These are phyloP conservation scores for Nakazawaea ishiwadae DNA, from an alignment of 805 yeast genomes.

Conservation along the genomic window DNA sequence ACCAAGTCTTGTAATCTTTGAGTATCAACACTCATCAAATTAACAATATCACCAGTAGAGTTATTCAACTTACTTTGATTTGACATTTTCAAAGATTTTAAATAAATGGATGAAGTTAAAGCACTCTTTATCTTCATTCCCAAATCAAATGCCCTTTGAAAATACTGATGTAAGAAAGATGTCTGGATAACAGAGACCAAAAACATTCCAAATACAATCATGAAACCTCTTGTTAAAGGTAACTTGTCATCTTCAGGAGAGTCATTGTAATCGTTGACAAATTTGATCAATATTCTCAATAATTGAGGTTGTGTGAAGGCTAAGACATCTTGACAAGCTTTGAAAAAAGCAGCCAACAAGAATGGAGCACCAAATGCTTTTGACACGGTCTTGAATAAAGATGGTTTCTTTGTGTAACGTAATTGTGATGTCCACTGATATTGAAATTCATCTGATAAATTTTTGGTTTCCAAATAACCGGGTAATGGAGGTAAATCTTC, in stretches of 20 bases:
- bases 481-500: constrained; percentile 82
- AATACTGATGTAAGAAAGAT: constrained; percentile 71
- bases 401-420: constrained; percentile 27
- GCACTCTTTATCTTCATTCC: constrained; percentile 76
- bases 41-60: constrained; percentile 90
- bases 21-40: constrained; percentile 90
- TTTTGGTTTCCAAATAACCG: constrained; percentile 49
- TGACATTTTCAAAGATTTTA: constrained; percentile 63
- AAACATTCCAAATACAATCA: constrained; percentile 76
- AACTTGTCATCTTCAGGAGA: constrained; percentile 32
- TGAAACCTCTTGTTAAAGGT: constrained; percentile 70
- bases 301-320: constrained; percentile 88
- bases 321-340: constrained; percentile 68
- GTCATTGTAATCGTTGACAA: constrained; percentile 46
- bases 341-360: constrained; percentile 65
- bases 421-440: constrained; percentile 58
- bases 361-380: constrained; percentile 74
- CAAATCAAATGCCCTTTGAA: constrained; percentile 65
- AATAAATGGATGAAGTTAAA: constrained; percentile 60
- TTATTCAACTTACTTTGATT: constrained; percentile 67
- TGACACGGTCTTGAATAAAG: constrained; percentile 43
- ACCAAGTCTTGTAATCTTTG: constrained; percentile 82
- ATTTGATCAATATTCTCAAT: constrained; percentile 58
- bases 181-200: constrained; percentile 74
- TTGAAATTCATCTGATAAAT: constrained; percentile 45